A percentile compares a stretch with the other conserved stretches of the same genome.
These are phyloP conservation scores for Colletotrichum godetiae DNA, from an alignment of 2,329 filamentous ascomycete species.

Conservation along the genomic window DNA sequence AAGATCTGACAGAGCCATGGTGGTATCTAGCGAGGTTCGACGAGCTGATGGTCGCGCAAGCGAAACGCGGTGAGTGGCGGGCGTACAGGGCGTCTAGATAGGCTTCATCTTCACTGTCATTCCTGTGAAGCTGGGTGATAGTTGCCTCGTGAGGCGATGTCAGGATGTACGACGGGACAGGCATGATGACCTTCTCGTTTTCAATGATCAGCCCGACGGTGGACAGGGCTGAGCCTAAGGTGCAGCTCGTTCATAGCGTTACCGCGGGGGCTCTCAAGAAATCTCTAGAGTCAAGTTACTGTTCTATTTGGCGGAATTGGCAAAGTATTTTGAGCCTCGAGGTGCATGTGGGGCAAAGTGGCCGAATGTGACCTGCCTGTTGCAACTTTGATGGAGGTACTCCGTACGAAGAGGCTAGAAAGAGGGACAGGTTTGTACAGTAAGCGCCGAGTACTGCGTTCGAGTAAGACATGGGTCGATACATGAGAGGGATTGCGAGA, in stretches of 20 bases:
- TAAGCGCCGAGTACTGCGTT: not conserved
- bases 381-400: not conserved
- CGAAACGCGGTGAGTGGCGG: not conserved
- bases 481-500: not conserved
- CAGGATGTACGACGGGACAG: not conserved
- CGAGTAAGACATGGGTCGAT: not conserved
- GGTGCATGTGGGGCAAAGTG: not conserved
- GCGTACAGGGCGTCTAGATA: not conserved
- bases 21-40: not conserved
- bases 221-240: not conserved
- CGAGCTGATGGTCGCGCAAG: not conserved
- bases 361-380: not conserved
- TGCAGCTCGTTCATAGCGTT: slow-evolving; percentile 3
- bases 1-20: not conserved
- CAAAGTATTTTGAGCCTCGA: not conserved
- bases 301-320: not conserved
- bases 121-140: not conserved
- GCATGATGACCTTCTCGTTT: slow-evolving; percentile 14
- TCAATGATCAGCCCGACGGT: slow-evolving; percentile 3
- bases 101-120: not conserved
- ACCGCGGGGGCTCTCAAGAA: not conserved
- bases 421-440: not conserved
- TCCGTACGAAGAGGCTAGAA: not conserved
- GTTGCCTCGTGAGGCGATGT: not conserved
- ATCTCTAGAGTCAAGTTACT: not conserved